phyloP scores from a whole-genome alignment of 768 basidiomycete species.

The Phylloporus arenicola region DNA sequence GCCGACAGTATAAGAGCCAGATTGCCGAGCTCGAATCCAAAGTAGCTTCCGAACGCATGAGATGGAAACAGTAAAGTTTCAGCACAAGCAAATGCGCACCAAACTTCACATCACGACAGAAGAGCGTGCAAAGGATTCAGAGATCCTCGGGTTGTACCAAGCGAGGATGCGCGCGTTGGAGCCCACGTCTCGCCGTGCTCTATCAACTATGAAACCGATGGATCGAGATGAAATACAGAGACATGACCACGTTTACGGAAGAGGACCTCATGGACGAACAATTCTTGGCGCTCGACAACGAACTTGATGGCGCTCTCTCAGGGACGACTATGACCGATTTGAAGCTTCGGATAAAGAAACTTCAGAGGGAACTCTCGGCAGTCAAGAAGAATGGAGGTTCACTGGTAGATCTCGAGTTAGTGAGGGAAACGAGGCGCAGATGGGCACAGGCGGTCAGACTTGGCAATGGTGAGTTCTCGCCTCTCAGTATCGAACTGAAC shows the following conservation, averaged over 20 bases:
- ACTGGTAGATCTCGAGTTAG: no score
- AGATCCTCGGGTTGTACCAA: slow-evolving; percentile 84
- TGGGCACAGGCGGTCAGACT: no score
- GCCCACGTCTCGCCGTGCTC: no score
- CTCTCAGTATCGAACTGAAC: no score
- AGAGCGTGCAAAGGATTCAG: no score
- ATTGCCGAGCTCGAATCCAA: slow-evolving; percentile 79
- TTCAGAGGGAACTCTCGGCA: slow-evolving; percentile 75
- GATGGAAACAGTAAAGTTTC: no score
- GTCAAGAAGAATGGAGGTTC: slow-evolving; percentile 70
- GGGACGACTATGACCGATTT: slow-evolving; percentile 89
- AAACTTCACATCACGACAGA: slow-evolving; percentile 61
- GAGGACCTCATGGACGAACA: slow-evolving; percentile 46
- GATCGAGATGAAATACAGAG: slow-evolving; percentile 20
- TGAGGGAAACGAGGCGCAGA: no score
- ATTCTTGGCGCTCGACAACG: slow-evolving; percentile 67
- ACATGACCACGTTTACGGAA: no score
- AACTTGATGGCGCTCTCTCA: slow-evolving; percentile 79
- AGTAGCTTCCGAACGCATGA: slow-evolving; percentile 49
- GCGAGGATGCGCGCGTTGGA: slow-evolving; percentile 89
- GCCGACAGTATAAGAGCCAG: no score
- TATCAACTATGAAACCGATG: slow-evolving; percentile 26
- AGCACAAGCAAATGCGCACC: slow-evolving; percentile 69
- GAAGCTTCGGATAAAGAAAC: slow-evolving; percentile 77
- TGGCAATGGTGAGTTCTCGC: no score